A percentile compares a stretch with the other conserved stretches of the same genome.
Evolutionary conservation across 2,329 filamentous ascomycete genomes (phyloP).

Genomic region (Epichloe hybrida): DNA sequence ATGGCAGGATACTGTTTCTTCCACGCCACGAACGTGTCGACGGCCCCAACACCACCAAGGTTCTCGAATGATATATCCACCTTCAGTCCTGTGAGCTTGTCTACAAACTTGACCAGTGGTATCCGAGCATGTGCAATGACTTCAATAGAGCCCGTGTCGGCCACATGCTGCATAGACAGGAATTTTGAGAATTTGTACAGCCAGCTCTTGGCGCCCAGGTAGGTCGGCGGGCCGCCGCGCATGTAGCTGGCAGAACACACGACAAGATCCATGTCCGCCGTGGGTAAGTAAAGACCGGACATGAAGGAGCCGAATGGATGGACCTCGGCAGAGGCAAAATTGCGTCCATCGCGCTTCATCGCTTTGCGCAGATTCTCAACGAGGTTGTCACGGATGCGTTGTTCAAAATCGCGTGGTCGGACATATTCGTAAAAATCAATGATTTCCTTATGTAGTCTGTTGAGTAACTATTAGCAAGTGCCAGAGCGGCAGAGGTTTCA

Average conservation of each 20-base stretch:
- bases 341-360: slow-evolving; percentile 35
- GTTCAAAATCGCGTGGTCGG: slow-evolving; percentile 62
- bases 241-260: slow-evolving; percentile 51
- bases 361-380: slow-evolving; percentile 52
- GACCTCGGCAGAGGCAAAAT: slow-evolving; percentile 49
- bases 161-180: slow-evolving; percentile 42
- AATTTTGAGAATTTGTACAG: slow-evolving; percentile 51
- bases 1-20: slow-evolving; percentile 68
- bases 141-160: slow-evolving; percentile 44
- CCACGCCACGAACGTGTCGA: slow-evolving; percentile 71
- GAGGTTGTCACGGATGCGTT: slow-evolving; percentile 58
- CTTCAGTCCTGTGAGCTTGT: slow-evolving; percentile 61
- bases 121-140: slow-evolving; percentile 68
- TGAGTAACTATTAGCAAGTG: not conserved
- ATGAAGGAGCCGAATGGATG: slow-evolving; percentile 87
- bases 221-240: slow-evolving; percentile 33
- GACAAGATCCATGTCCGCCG: slow-evolving; percentile 90
- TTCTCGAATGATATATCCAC: slow-evolving; percentile 97
- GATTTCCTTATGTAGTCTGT: slow-evolving; percentile 77
- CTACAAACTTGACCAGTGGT: slow-evolving; percentile 80
- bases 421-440: slow-evolving; percentile 81
- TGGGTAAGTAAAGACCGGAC: slow-evolving; percentile 56
- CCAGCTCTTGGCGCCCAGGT: slow-evolving; percentile 35
- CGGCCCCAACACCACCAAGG: slow-evolving; percentile 63
- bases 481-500: not conserved